Conservation (phyloP, 805 yeast species). For the Teunomyces stri region DNA sequence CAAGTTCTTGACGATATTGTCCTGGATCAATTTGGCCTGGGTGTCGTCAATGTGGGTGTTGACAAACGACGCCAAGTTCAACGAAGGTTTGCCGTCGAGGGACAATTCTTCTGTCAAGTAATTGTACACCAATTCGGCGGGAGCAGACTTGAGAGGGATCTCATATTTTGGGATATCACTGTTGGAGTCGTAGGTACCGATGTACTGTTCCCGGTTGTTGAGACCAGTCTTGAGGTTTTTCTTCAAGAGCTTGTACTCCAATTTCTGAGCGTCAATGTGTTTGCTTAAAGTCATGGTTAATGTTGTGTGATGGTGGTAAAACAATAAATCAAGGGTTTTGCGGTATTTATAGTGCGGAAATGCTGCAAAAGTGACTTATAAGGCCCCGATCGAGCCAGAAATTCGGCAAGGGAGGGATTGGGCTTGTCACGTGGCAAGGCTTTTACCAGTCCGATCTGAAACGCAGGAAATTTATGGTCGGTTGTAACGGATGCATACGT, state of each 20-base stretch:
- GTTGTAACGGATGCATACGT: no score
- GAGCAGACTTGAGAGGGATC: constrained; percentile 57
- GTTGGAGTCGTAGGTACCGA: constrained; percentile 30
- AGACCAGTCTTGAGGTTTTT: constrained; percentile 17
- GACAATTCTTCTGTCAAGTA: constrained; percentile 70
- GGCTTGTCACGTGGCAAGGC: no score
- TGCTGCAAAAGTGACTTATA: not conserved
- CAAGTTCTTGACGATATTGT: constrained; percentile 79
- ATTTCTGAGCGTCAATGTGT: constrained; percentile 45
- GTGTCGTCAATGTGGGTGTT: constrained; percentile 63
- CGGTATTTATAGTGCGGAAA: not conserved
- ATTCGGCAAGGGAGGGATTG: no score
- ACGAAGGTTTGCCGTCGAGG: constrained; percentile 79
- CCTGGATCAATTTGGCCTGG: constrained; percentile 49
- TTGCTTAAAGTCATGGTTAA: constrained; percentile 40
- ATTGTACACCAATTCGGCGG: constrained; percentile 53
- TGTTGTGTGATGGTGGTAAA: not conserved
- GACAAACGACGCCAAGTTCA: constrained; percentile 88
- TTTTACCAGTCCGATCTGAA: no score
- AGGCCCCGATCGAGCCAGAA: no score
- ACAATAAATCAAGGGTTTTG: not conserved
- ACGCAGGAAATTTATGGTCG: no score
- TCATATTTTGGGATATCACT: constrained; percentile 52
- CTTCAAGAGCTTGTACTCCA: constrained; percentile 34
- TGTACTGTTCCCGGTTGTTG: constrained; percentile 27